Percentiles rank a stretch among this genome's conserved stretches.
Evolutionary conservation across 768 basidiomycete genomes (phyloP).

Genomic region (Mycena crocata): DNA sequence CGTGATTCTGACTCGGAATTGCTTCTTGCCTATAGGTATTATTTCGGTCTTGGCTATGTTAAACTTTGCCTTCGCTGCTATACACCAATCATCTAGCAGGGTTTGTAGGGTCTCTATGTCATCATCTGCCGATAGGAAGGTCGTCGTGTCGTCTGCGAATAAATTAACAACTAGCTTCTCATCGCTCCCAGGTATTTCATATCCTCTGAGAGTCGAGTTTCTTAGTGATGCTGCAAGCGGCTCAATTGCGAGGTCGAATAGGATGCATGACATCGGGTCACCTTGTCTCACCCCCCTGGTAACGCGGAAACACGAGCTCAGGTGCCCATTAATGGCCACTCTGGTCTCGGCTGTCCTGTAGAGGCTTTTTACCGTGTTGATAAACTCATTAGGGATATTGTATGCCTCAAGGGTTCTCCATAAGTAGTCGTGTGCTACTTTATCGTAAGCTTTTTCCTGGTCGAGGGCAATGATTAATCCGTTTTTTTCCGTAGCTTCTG

Average conservation of each 20-base stretch:
- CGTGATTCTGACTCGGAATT: constrained; percentile 20
- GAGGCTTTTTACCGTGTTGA: constrained; percentile 1
- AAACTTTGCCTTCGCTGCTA: constrained; percentile 42
- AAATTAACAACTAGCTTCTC: neutral
- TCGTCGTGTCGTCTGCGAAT: neutral
- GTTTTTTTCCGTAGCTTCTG: constrained; percentile 15
- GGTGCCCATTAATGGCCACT: constrained; percentile 22
- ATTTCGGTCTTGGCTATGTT: constrained; percentile 46
- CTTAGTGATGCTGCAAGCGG: neutral
- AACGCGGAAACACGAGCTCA: constrained; percentile 29
- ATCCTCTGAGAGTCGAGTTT: neutral
- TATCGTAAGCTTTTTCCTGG: constrained; percentile 32
- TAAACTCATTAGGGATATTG: constrained; percentile 20
- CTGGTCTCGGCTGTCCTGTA: neutral
- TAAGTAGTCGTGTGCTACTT: constrained; percentile 30
- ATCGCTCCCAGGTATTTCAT: neutral
- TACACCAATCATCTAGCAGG: constrained; percentile 42
- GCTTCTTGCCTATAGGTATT: constrained; percentile 39
- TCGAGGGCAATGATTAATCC: constrained; percentile 10
- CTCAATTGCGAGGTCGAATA: constrained; percentile 18
- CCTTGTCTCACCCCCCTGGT: constrained; percentile 42
- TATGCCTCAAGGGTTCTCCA: neutral
- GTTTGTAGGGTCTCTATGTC: neutral
- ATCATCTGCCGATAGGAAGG: neutral
- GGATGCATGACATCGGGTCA: constrained; percentile 48